Percentiles rank a stretch among this genome's conserved stretches.
Evolutionary conservation across 2,329 filamentous ascomycete species (phyloP).

Genomic region (Ophiosphaerella korrae): DNA sequence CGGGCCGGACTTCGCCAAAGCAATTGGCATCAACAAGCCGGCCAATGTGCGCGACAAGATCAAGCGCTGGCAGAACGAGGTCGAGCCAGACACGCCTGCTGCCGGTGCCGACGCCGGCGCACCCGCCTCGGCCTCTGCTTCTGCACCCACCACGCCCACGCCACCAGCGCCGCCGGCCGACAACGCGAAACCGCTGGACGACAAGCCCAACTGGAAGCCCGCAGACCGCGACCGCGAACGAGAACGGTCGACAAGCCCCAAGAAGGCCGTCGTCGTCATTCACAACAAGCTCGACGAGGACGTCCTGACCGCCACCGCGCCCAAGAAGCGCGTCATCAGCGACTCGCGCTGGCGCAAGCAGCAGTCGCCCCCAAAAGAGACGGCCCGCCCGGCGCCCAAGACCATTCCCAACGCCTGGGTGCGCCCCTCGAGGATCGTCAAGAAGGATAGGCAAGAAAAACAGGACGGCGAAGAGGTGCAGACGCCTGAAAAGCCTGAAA

Average conservation of each 20-base stretch:
- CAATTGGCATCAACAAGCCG: conserved; percentile 48
- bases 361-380: conserved; percentile 43
- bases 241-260: conserved; percentile 12
- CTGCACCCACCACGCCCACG: no score
- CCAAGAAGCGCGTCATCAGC: conserved; percentile 90
- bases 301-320: conserved; percentile 62
- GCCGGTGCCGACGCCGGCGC: conserved; percentile 17
- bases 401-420: conserved; percentile 47
- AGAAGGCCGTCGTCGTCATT: conserved; percentile 29
- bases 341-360: conserved; percentile 84
- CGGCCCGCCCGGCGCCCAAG: conserved; percentile 38
- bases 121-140: background rate
- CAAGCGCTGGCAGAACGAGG: conserved; percentile 81
- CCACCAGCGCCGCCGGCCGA: no score
- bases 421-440: conserved; percentile 38
- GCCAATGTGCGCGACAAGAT: conserved; percentile 73
- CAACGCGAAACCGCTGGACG: conserved; percentile 29
- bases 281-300: conserved; percentile 52
- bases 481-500: conserved; percentile 4
- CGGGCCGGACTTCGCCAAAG: conserved; percentile 46
- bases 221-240: conserved; percentile 6
- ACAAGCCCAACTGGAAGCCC: conserved; percentile 36
- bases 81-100: conserved; percentile 61
- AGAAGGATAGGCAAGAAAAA: conserved; percentile 18
- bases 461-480: conserved; percentile 1